phyloP scores from a whole-genome alignment of 2,329 filamentous ascomycete species.

The Zymoseptoria tritici region DNA sequence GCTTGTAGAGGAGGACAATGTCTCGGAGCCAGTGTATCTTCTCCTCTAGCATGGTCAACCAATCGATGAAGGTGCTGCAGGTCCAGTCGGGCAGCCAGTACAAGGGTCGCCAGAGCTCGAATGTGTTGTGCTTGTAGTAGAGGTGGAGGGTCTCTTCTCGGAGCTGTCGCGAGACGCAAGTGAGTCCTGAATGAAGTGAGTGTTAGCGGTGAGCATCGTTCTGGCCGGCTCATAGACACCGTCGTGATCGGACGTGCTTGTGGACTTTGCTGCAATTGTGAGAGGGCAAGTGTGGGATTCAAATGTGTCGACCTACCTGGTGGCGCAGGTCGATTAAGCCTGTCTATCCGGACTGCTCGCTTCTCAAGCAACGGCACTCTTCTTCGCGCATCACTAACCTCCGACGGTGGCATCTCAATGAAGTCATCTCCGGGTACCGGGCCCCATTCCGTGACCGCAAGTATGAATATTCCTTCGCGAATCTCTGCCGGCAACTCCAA shows the following conservation, averaged over 20 bases:
- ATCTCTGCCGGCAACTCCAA: constrained; percentile 19
- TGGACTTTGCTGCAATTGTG: too few relatives aligned
- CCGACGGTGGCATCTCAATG: not conserved
- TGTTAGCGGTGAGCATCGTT: not conserved
- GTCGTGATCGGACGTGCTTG: too few relatives aligned
- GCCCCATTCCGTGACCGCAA: constrained; percentile 17
- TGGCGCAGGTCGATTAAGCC: constrained; percentile 13
- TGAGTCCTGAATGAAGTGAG: constrained; percentile 5
- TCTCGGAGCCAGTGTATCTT: constrained; percentile 18
- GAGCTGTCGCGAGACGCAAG: constrained; percentile 14
- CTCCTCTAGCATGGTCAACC: constrained; percentile 15
- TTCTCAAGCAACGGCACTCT: constrained; percentile 3
- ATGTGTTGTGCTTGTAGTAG: constrained; percentile 20
- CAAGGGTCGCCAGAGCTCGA: constrained; percentile 22
- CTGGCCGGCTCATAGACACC: not conserved
- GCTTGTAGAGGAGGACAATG: constrained; percentile 20
- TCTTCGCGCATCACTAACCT: not conserved
- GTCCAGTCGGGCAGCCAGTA: constrained; percentile 20
- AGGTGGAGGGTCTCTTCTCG: constrained; percentile 18
- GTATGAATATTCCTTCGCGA: constrained; percentile 15
- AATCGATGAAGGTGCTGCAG: constrained; percentile 18
- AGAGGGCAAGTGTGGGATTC: too few relatives aligned
- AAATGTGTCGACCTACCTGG: not conserved
- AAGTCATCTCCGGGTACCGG: not conserved
- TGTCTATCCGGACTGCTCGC: constrained; percentile 16